phyloP scores from a whole-genome alignment of 2,329 filamentous ascomycete species.

The Torrubiella hemipterigena region DNA sequence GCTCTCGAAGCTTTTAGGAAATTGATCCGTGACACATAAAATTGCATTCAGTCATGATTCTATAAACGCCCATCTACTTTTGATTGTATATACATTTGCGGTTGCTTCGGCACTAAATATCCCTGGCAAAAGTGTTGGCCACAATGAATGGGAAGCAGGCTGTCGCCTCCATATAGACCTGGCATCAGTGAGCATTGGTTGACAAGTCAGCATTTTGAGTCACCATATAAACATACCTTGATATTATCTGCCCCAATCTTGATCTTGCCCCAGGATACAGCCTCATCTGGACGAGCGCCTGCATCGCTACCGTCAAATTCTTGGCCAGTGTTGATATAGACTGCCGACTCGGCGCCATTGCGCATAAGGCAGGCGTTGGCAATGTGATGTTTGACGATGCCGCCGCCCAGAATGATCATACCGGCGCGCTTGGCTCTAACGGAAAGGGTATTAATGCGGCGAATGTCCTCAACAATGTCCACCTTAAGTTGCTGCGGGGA shows the following conservation, averaged over 20 bases:
- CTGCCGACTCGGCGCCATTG: slow-evolving; percentile 91
- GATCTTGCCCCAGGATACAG: slow-evolving; percentile 98
- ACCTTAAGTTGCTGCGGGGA: slow-evolving; percentile 72
- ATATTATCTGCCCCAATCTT: slow-evolving; percentile 78
- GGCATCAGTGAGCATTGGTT: too few species aligned
- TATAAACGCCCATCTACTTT: too few species aligned
- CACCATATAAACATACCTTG: too few species aligned
- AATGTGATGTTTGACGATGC: slow-evolving; percentile 96
- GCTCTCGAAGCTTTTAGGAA: slow-evolving; percentile 35
- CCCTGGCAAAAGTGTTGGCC: slow-evolving; percentile 54
- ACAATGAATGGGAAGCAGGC: slow-evolving; percentile 56
- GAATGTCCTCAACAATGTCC: slow-evolving; percentile 89
- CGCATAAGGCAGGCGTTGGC: slow-evolving; percentile 96
- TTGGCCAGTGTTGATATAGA: slow-evolving; percentile 95
- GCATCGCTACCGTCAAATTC: slow-evolving; percentile 98
- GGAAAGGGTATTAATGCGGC: slow-evolving; percentile 82
- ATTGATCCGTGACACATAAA: slow-evolving; percentile 14
- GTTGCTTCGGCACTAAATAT: slow-evolving; percentile 13
- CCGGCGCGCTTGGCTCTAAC: slow-evolving; percentile 79
- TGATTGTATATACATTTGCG: slow-evolving; percentile 5
- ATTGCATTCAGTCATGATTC: background rate
- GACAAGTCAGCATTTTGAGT: too few species aligned
- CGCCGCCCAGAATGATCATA: slow-evolving; percentile 92
- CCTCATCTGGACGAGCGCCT: slow-evolving; percentile 87
- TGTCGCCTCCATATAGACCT: slow-evolving; percentile 55